Conservation (phyloP, 177 flowering plant genomes). For the Tripterygium wilfordii region DNA sequence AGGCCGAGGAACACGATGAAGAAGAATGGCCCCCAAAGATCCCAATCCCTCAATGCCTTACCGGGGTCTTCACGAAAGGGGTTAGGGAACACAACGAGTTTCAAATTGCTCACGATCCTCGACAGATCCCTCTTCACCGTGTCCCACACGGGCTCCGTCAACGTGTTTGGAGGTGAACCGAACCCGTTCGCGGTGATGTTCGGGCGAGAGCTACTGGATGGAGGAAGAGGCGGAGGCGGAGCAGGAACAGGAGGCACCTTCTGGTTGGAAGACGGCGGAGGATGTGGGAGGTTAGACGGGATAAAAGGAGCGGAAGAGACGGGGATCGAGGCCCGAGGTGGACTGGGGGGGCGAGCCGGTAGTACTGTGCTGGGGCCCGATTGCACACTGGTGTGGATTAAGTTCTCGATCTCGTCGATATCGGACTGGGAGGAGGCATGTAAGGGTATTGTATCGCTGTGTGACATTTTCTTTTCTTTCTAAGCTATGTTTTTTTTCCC, state of each 20-base stretch:
- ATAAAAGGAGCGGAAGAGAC: conserved; percentile 71
- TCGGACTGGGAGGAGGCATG: conserved; percentile 87
- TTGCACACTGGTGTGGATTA: conserved; percentile 66
- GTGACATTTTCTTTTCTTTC: conserved; percentile 38
- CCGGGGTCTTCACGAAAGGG: conserved; percentile 93
- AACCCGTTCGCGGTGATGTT: conserved; percentile 41
- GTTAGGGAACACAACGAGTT: conserved; percentile 93
- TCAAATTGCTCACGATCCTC: conserved; percentile 86
- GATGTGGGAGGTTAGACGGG: conserved; percentile 50
- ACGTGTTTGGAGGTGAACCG: conserved; percentile 71
- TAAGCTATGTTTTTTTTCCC: neutral
- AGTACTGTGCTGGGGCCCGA: conserved; percentile 56
- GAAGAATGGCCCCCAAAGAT: conserved; percentile 98
- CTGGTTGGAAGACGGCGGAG: conserved; percentile 15
- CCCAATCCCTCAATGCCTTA: conserved; percentile 96
- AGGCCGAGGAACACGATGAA: conserved; percentile 92
- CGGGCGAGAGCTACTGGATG: conserved; percentile 6
- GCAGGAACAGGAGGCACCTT: conserved; percentile 27
- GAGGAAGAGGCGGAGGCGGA: conserved; percentile 28
- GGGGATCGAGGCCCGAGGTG: conserved; percentile 82
- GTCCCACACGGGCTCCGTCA: conserved; percentile 96
- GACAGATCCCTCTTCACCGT: conserved; percentile 90
- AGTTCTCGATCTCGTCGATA: conserved; percentile 94
- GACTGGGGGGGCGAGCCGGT: conserved; percentile 75
- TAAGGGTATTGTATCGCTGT: conserved; percentile 59